Conservation (phyloP, 2,329 filamentous ascomycete genomes). For the Diplodia intermedia region DNA sequence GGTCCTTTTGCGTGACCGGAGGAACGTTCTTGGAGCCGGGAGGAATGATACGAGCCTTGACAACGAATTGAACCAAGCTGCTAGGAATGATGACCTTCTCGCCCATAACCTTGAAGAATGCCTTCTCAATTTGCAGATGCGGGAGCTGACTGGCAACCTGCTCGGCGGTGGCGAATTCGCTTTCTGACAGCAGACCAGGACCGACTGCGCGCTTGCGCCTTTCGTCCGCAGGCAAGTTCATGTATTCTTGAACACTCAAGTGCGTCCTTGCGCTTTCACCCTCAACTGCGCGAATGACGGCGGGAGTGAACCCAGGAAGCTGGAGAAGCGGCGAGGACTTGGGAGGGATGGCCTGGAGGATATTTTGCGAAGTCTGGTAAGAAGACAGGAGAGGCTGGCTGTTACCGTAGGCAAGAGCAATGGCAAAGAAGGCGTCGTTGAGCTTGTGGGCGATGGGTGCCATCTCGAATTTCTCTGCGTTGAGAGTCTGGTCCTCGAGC, state of each 20-base stretch:
- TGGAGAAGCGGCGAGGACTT: conserved; percentile 87
- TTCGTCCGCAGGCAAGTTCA: conserved; percentile 78
- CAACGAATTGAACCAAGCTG: conserved; percentile 89
- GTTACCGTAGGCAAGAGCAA: conserved; percentile 85
- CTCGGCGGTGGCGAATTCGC: conserved; percentile 78
- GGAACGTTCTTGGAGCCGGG: conserved; percentile 81
- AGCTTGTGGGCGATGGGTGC: conserved; percentile 85
- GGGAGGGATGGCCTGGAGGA: conserved; percentile 89
- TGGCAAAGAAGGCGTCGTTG: conserved; percentile 85
- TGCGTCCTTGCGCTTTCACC: conserved; percentile 69
- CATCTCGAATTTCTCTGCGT: conserved; percentile 87
- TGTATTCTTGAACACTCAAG: conserved; percentile 83
- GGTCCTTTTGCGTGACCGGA: conserved; percentile 74
- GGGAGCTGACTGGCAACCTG: conserved; percentile 84
- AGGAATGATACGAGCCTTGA: conserved; percentile 93
- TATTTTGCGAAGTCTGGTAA: conserved; percentile 80
- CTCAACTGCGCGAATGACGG: conserved; percentile 69
- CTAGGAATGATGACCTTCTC: conserved; percentile 92
- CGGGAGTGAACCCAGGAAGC: conserved; percentile 82
- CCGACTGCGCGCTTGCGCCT: conserved; percentile 75
- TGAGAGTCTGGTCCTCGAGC: conserved; percentile 76
- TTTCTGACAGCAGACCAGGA: conserved; percentile 72
- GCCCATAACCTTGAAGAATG: conserved; percentile 98
- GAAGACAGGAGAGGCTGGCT: conserved; percentile 81
- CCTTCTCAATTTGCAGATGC: conserved; percentile 81